Evolutionary conservation across 2,329 filamentous ascomycete genomes (phyloP).

Genomic region (Phyllosticta paracitricarpa): DNA sequence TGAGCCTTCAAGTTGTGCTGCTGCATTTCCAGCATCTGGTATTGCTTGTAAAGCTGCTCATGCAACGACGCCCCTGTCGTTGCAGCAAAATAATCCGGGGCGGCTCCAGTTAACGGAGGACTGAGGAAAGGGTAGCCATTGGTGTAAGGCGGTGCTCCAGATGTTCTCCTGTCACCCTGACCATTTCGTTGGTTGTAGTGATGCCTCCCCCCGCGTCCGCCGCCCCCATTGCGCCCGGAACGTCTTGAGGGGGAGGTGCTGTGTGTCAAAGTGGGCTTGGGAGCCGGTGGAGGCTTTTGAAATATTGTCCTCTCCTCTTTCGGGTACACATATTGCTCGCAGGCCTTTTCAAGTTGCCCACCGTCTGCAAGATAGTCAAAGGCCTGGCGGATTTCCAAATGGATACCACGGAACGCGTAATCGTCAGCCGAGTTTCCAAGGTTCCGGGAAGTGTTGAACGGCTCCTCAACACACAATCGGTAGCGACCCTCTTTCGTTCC

Average conservation of each 20-base stretch:
- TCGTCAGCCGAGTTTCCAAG: constrained; percentile 94
- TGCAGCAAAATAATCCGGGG: constrained; percentile 34
- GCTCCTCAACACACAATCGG: constrained; percentile 87
- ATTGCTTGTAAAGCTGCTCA: constrained; percentile 41
- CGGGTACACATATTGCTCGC: constrained; percentile 80
- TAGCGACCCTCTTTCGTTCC: constrained; percentile 47
- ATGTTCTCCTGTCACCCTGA: constrained; percentile 42
- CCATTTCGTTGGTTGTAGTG: constrained; percentile 41
- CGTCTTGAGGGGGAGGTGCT: constrained; percentile 39
- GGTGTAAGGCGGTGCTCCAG: constrained; percentile 42
- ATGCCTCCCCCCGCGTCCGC: constrained; percentile 36
- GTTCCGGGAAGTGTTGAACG: constrained; percentile 83
- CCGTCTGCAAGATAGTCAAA: constrained; percentile 68
- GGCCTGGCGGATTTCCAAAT: constrained; percentile 78
- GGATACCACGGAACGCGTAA: constrained; percentile 83
- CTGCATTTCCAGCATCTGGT: constrained; percentile 36
- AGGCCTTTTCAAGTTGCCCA: constrained; percentile 71
- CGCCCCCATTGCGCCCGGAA: constrained; percentile 35
- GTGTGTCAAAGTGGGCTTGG: constrained; percentile 45
- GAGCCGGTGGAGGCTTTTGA: constrained; percentile 41
- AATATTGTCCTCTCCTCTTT: constrained; percentile 53
- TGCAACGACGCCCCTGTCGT: constrained; percentile 34
- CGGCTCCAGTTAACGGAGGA: constrained; percentile 30
- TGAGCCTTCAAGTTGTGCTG: constrained; percentile 27
- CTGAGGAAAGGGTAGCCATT: constrained; percentile 31